Conservation (phyloP, 1,284 basidiomycete species). For the Irpex sp. region DNA sequence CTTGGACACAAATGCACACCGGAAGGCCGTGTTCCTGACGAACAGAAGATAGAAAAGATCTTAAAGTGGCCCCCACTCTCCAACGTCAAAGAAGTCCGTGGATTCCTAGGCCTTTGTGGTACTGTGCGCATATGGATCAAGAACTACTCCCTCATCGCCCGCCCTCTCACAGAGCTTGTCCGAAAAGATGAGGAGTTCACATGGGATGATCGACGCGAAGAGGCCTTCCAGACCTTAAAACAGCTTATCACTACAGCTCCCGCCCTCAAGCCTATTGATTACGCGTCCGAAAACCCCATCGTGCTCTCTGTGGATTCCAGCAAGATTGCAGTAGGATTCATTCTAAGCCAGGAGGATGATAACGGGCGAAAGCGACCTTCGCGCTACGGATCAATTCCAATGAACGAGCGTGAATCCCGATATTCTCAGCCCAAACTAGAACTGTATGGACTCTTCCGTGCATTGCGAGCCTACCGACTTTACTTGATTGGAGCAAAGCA, state of each 20-base stretch:
- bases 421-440: constrained; percentile 40
- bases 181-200: constrained; percentile 11
- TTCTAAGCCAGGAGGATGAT: constrained; percentile 27
- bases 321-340: constrained; percentile 28
- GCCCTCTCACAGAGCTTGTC: neutral
- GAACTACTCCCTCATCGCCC: neutral
- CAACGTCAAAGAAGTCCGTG: no score
- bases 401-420: constrained; percentile 30
- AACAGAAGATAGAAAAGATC: no score
- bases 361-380: constrained; percentile 13
- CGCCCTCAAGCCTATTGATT: constrained; percentile 28
- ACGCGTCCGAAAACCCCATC: constrained; percentile 17
- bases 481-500: constrained; percentile 32
- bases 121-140: no score
- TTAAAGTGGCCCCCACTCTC: no score
- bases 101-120: no score
- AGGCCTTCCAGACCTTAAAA: constrained; percentile 29
- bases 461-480: constrained; percentile 21
- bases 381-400: constrained; percentile 28
- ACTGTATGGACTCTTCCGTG: constrained; percentile 34
- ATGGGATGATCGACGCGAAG: constrained; percentile 23
- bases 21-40: no score
- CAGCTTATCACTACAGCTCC: constrained; percentile 19
- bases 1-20: no score
- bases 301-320: constrained; percentile 35